A percentile compares a stretch with the other conserved stretches of the same genome.
Conservation (phyloP, 805 yeast genomes). For the Pichia ethanolica region DNA sequence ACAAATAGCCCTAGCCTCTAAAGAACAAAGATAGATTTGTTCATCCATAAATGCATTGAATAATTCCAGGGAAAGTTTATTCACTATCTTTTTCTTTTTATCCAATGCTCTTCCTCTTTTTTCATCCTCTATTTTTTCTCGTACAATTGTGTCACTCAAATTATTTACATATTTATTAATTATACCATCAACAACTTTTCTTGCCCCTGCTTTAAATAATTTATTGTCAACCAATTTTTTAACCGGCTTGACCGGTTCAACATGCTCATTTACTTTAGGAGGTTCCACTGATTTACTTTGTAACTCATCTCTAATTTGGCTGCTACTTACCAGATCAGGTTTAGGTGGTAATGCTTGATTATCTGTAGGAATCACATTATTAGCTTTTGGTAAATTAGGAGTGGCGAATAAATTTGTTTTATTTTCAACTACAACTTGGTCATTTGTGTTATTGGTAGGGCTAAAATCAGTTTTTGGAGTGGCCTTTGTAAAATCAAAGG, state of each 20-base stretch:
- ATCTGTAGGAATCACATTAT: neutral
- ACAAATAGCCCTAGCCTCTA: slow-evolving; percentile 40
- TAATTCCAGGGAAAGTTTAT: slow-evolving; percentile 39
- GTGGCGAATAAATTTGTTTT: neutral
- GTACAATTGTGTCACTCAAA: neutral
- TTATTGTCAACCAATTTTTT: slow-evolving; percentile 23
- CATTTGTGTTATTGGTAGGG: too few species aligned
- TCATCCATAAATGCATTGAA: slow-evolving; percentile 58
- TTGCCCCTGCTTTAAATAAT: slow-evolving; percentile 26
- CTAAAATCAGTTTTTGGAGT: too few species aligned
- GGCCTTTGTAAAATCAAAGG: too few species aligned
- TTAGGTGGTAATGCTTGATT: too few species aligned
- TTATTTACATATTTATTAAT: slow-evolving; percentile 23
- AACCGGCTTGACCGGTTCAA: neutral
- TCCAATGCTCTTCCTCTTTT: slow-evolving; percentile 15
- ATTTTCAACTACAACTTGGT: neutral
- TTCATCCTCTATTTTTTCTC: neutral
- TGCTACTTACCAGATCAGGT: too few species aligned
- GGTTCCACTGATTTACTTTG: too few species aligned
- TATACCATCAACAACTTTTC: slow-evolving; percentile 16
- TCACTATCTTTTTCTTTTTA: slow-evolving; percentile 24
- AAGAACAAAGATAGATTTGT: slow-evolving; percentile 35
- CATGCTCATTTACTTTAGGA: neutral
- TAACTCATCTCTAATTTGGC: too few species aligned
- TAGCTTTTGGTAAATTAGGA: neutral